Base-by-base conservation (phyloP, 2,329 filamentous ascomycete genomes). In the Colletotrichum sojae region DNA sequence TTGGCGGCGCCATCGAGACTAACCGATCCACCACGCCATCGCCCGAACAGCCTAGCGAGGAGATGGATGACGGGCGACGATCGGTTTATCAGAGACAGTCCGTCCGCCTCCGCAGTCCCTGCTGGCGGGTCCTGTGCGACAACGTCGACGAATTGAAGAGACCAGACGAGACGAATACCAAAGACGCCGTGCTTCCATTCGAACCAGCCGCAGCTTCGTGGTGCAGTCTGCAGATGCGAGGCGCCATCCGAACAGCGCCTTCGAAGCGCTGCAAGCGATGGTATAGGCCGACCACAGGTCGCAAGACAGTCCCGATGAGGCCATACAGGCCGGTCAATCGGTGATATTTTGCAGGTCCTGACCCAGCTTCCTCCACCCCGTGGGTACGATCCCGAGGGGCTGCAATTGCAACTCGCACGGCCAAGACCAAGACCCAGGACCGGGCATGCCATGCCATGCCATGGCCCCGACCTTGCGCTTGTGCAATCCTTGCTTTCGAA, bases 311-410 rank as follows among this genome's bases (percentile, higher is more conserved):
- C 46, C 55, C 66, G 22, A 65, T 40, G 49, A 60, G 61, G 49
- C 66, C 55, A 69, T 27, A 51, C 36, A 60, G 53, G 46, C 65
- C 53, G 53, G 46, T 40, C 39, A 51, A 54, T 68, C 54, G 48
- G 49, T 55, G 55, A 69, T 60, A 66, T 65, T 25, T 55, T 56
- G 55, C 61, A 56, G 66, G 62, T 46, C 55, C 55, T 49, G 62
- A 52, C 55, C 55, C 54, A 69, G 59, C 51, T 25, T 51, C 49
- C 55, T 69, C 58, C 64, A 67, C 45, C 31, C 31, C 66, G 27
- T 46, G 54, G 54, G 49, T 48, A 39, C 55, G 43, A 69, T 65
- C 49, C 54, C 49, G 52, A 67, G 31, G 22, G 58, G 54, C 61
- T 36, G 31, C 31, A 36, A 15, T 59, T 55, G 49, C 61, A 59